Evolutionary conservation across 306 rosid genomes (phyloP).

Genomic region (Urtica urens): DNA sequence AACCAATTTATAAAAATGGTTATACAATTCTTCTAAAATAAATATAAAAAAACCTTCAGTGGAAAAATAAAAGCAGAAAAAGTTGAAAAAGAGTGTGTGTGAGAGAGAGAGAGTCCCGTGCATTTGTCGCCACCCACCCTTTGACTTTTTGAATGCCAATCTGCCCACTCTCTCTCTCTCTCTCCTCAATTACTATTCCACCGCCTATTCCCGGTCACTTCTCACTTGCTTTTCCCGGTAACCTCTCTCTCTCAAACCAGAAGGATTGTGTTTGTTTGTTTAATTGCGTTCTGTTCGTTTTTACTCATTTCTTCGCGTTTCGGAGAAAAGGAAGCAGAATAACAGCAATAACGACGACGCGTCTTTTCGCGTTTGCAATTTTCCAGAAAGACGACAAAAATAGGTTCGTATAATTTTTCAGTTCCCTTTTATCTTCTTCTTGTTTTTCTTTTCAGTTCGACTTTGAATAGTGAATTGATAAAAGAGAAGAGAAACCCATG

Average conservation of each 20-base stretch:
- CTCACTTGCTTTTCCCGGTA: neutral
- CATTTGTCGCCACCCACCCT: conserved; percentile 11
- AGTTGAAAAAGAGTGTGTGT: neutral
- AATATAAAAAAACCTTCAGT: neutral
- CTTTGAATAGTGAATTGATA: no score
- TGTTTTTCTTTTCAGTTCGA: neutral
- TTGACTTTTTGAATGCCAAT: conserved; percentile 12
- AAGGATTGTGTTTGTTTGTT: no score
- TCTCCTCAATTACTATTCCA: neutral
- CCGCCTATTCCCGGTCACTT: conserved; percentile 11
- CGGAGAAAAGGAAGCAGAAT: no score
- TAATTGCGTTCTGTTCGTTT: no score
- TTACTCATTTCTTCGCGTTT: no score
- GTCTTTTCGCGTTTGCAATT: no score
- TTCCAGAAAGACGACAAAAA: no score
- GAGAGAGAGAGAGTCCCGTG: neutral
- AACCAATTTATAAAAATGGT: no score
- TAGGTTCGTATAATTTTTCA: neutral
- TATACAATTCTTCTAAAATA: no score
- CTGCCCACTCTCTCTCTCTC: neutral
- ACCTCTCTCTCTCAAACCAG: no score
- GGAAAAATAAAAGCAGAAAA: neutral
- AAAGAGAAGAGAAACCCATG: conserved; percentile 2
- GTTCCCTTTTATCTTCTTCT: neutral
- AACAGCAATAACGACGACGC: no score